A percentile compares a stretch with the other conserved stretches of the same genome.
phyloP scores from a whole-genome alignment of 1,284 basidiomycete species.

The Irpex sp. region DNA sequence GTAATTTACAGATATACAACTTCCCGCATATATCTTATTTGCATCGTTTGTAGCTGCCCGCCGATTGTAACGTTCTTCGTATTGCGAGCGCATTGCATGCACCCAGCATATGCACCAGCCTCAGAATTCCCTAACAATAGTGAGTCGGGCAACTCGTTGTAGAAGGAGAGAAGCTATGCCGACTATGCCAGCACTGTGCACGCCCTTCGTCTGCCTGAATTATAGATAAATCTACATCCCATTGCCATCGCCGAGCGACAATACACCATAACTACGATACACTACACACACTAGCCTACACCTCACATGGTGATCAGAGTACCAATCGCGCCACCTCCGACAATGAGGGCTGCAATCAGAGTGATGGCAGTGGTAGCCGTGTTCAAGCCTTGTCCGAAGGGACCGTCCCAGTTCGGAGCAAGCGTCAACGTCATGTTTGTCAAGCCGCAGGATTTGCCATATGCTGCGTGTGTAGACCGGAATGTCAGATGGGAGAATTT shows the following conservation, averaged over 20 bases:
- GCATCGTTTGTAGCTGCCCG: too few relatives aligned
- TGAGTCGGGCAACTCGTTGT: too few relatives aligned
- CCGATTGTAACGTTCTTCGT: too few relatives aligned
- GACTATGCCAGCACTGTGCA: not conserved
- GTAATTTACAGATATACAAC: too few relatives aligned
- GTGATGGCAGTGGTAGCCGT: constrained; percentile 39
- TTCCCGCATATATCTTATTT: too few relatives aligned
- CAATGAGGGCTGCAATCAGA: constrained; percentile 41
- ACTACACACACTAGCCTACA: not conserved
- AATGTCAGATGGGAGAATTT: not conserved
- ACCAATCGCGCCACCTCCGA: constrained; percentile 38
- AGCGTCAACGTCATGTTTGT: constrained; percentile 31
- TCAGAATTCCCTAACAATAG: too few relatives aligned
- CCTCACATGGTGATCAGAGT: constrained; percentile 48
- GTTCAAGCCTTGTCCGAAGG: constrained; percentile 42
- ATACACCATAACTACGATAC: not conserved
- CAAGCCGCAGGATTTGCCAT: not conserved
- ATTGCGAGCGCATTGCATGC: too few relatives aligned
- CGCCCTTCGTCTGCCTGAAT: not conserved
- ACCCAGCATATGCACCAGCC: too few relatives aligned
- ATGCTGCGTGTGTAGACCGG: not conserved
- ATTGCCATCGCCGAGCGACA: not conserved
- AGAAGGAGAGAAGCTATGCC: too few relatives aligned
- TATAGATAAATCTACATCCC: not conserved
- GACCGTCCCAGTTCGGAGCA: constrained; percentile 57